Conservation (phyloP, 306 rosid species). For the Argentina anserina region DNA sequence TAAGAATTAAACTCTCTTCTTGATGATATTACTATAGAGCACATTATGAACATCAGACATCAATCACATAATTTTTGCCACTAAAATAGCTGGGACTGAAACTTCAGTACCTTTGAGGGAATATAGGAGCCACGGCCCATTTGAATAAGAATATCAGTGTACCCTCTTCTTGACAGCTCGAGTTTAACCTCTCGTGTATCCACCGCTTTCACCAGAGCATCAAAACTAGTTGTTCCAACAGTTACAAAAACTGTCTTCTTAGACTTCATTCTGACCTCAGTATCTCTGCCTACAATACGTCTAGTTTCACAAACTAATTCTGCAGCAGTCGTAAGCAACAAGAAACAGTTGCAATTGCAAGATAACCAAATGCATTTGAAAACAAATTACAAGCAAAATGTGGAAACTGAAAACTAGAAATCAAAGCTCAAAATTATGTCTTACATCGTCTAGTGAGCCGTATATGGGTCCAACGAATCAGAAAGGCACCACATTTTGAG, state of each 20-base stretch:
- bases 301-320: background rate
- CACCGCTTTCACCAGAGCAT: constrained; percentile 62
- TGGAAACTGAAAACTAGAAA: background rate
- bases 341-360: background rate
- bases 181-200: constrained; percentile 45
- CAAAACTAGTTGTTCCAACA: constrained; percentile 82
- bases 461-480: constrained; percentile 72
- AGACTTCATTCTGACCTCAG: constrained; percentile 15
- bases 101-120: constrained; percentile 54
- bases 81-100: background rate
- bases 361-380: background rate
- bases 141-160: constrained; percentile 68
- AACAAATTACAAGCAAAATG: background rate
- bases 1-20: too few species aligned
- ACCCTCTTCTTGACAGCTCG: constrained; percentile 56
- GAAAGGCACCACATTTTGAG: constrained; percentile 42
- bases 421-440: background rate
- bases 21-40: background rate
- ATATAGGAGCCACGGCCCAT: constrained; percentile 74
- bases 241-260: constrained; percentile 63
- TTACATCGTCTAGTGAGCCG: constrained; percentile 45
- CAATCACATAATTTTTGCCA: background rate
- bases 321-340: background rate
- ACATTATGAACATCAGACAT: background rate
- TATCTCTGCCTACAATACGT: constrained; percentile 30